Evolutionary conservation across 805 yeast species (phyloP), one percentile per base, ranked within the genome.

Genomic region (Saturnispora gosingensis): DNA sequence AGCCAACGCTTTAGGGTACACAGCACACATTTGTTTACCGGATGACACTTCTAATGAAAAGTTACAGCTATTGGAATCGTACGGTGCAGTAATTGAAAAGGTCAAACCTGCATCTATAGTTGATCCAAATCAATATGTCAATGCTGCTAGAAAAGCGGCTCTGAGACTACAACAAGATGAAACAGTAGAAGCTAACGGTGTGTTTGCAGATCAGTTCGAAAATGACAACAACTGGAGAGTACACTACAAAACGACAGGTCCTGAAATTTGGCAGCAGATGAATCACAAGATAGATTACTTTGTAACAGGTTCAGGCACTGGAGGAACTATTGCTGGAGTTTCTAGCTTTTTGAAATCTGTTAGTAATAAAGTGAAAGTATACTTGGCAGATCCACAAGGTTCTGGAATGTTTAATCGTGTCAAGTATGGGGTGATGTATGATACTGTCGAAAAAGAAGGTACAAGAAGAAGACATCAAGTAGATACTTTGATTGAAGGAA

Each of bases 31-130:
- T n/a, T 90, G 95, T 47, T 71, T 93, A 8, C 98, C 98, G 0
- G 93, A 89, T 62, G 99, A 91, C 61, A 93, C 98, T 0, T 83
- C 95, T 0, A 72, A 72, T 2, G 99, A 91, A 59, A 91, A 91
- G 61, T 64, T 91, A 24, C 81, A 78, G 48, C 72, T 93, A 27
- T 71, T 91, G 48, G 74, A 74, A 50, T 74, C 85, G 34, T 74
- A 87, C 46, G 97, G 97, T 3, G 98, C 97, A 0, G 75, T 70
- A 2, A 77, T 91, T 7, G 88, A 87, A 61, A 82, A 83, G 50
- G 98, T 91, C 10, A 83, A 85, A 53, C 98, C 99, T 0, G 98
- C 98, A 1, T 81, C 96, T 5, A 93, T 91, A 45, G 97, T 89
- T 15, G 98, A 93, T 67, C 90, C 93, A 1, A 78, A 79, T 54